Conservation (phyloP, 176 grass and related monocot genomes). For the Cocos nucifera region DNA sequence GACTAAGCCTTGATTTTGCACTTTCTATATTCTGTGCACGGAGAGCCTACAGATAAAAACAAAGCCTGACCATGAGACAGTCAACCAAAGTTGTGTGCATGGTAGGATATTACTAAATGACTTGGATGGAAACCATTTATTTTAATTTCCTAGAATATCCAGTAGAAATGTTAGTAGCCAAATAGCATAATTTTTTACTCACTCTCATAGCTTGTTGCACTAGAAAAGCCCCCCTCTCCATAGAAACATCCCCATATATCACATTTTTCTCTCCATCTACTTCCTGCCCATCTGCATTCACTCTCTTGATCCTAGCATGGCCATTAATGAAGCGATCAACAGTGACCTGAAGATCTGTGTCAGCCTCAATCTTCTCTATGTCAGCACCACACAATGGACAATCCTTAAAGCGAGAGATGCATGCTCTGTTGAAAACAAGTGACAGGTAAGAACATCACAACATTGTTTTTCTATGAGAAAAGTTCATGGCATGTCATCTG, state of each 20-base stretch:
- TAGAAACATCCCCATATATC: slow-evolving; percentile 96
- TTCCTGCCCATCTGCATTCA: slow-evolving; percentile 28
- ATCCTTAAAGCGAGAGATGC: slow-evolving; percentile 83
- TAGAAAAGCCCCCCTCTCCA: slow-evolving; percentile 91
- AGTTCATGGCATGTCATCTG: neutral
- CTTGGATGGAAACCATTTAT: too few species aligned
- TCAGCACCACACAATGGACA: slow-evolving; percentile 88
- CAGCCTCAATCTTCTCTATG: slow-evolving; percentile 71
- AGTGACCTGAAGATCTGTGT: slow-evolving; percentile 63
- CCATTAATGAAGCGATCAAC: slow-evolving; percentile 89
- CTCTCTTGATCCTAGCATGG: slow-evolving; percentile 86
- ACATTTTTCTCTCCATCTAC: slow-evolving; percentile 47
- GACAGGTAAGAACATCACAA: slow-evolving; percentile 8
- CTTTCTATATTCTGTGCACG: slow-evolving; percentile 72
- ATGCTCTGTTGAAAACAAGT: slow-evolving; percentile 46
- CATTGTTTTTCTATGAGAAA: neutral
- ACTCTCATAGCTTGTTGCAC: slow-evolving; percentile 99
- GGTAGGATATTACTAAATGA: too few species aligned
- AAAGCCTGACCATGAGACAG: neutral
- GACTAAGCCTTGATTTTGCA: slow-evolving; percentile 73
- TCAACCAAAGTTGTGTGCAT: neutral
- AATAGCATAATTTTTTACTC: slow-evolving; percentile 17
- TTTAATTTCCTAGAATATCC: too few species aligned
- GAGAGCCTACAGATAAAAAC: slow-evolving; percentile 55
- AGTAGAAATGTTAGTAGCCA: too few species aligned